Base-by-base conservation (phyloP, 2,329 filamentous ascomycete species). In the Neofusicoccum parvum region DNA sequence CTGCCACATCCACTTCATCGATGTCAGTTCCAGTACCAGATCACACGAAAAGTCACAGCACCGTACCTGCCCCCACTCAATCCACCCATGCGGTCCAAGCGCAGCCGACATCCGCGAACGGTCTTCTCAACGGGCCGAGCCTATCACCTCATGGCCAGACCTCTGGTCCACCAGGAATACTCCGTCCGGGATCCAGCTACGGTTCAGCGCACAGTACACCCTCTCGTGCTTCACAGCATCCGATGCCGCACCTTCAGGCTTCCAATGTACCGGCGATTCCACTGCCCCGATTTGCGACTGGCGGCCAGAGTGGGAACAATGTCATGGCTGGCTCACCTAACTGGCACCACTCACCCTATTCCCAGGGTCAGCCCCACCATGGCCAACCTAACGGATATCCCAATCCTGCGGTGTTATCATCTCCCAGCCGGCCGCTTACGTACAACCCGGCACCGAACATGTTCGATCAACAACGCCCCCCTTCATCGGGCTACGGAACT, bases 61-160 rank as follows among this genome's bases (percentile, higher is more conserved):
- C 15, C n/a, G 15, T 48, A 2, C 15, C 45, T 39, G 11, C 34
- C 10, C 49, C 37, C 37, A 17, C 43, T 39, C 50, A 58, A 23
- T 7, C 37, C 37, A 11, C 43, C 27, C 50, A 58, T 10, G 6
- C 50, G 17, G 12, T 27, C 14, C 62, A 43, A 27, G 41, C 11
- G 17, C 70, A 69, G 12, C 65, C 67, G 53, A 69, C 72, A 46
- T 68, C 70, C 34, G 66, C 67, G 10, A 72, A 73, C 46, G 71
- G 73, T n/a, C 70, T 78, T 65, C 78, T 76, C 62, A 78, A 79
- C 68, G 80, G 80, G 4, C 80, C 80, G 4, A 80, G 76, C 65
- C 73, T 82, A 7, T 80, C 80, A 46, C 80, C 81, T 17, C 78
- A 80, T 20, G 80, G 78, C 15, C 80, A 82, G 68, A 73, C 74